Base-by-base conservation (phyloP, 2,329 filamentous ascomycete species). In the Chrysoporthe puriensis region DNA sequence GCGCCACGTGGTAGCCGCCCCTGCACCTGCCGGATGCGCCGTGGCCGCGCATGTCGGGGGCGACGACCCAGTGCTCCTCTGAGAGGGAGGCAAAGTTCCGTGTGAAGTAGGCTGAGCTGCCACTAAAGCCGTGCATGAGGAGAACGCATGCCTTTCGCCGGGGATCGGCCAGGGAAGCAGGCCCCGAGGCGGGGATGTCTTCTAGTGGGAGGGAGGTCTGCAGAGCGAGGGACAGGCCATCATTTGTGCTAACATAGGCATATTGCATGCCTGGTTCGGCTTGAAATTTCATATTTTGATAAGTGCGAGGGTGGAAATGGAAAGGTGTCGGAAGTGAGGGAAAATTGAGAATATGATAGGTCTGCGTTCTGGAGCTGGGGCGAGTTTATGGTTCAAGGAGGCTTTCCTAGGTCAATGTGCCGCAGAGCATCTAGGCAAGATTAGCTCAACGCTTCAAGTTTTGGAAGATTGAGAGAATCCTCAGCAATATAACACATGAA, bases 61-160 rank as follows among this genome's bases (percentile, higher is more conserved):
- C 77, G 3, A 81, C 73, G 64, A 79, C 76, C 79, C 79, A 81
- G 70, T 75, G 71, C 2, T 69, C 48, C 6, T 69, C 56, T 34
- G 69, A 68, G 11, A 81, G 73, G 2, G 70, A 66, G 14, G 63
- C 62, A 67, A 72, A 72, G 73, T 80, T 81, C 70, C 75, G 76
- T 46, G 70, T 68, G 72, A 80, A 81, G 71, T 81, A 81, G 44
- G 72, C 74, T 21, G 76, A 77, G n/a, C 76, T 79, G 16, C 79
- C 79, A 71, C 77, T 79, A 73, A 81, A 81, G 69, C 79, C 79
- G 70, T 81, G 79, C 58, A 81, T 72, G 48, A 81, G 75, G 48
- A 81, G 70, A 65, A 80, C 73, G 71, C 76, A 76, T 26, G 61
- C 70, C 64, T 60, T 52, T 67, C 72, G 70, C 36, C 70, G 68